Conservation (phyloP, 225 moss, liverwort and hornwort genomes). For the Sphagnum contortum region DNA sequence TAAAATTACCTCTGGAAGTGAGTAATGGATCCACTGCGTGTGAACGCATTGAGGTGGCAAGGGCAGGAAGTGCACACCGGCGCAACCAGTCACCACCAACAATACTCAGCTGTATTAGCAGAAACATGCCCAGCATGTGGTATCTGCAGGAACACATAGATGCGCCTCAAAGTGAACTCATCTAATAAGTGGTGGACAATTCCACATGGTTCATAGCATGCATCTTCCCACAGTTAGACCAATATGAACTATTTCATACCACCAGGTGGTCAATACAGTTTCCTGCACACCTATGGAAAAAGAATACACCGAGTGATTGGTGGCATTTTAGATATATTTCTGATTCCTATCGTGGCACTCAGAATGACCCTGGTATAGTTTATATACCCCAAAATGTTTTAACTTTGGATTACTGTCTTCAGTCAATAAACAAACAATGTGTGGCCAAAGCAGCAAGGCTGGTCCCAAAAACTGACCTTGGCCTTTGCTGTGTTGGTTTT, state of each 20-base stretch:
- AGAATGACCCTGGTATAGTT: too few species aligned
- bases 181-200: too few species aligned
- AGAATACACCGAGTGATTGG: not conserved
- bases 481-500: constrained; percentile 82
- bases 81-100: constrained; percentile 93
- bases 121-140: constrained; percentile 96
- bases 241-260: not conserved
- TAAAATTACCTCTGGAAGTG: constrained; percentile 43
- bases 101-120: constrained; percentile 84
- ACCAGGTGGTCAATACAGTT: not conserved
- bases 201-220: too few species aligned
- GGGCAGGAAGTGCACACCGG: constrained; percentile 67
- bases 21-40: constrained; percentile 46
- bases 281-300: not conserved
- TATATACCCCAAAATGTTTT: too few species aligned
- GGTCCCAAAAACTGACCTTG: constrained; percentile 38
- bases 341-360: not conserved
- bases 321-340: not conserved
- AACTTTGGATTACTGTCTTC: too few species aligned
- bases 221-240: not conserved
- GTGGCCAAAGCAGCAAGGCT: not conserved
- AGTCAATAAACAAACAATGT: too few species aligned
- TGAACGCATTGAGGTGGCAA: constrained; percentile 68
- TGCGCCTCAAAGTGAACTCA: too few species aligned
- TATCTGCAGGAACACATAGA: constrained; percentile 47